Percentiles rank a stretch among this genome's conserved stretches.
Evolutionary conservation across 805 yeast genomes (phyloP).

Genomic region (Yamadazyma nakazawae): DNA sequence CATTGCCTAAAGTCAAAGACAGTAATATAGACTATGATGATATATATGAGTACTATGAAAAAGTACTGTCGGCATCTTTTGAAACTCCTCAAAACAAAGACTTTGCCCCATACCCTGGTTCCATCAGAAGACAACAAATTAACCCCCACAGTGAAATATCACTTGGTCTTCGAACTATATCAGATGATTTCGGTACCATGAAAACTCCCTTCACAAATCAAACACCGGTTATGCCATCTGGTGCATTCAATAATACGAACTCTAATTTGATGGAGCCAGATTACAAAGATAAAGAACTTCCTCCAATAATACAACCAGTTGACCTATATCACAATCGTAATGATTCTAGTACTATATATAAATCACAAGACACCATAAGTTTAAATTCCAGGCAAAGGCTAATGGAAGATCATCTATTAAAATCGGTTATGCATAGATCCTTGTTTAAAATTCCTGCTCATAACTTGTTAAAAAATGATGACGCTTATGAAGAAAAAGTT

Average conservation of each 20-base stretch:
- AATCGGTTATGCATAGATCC: constrained; percentile 33
- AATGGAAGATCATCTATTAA: constrained; percentile 27
- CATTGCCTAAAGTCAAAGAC: constrained; percentile 8
- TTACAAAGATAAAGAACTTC: constrained; percentile 20
- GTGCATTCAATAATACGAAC: constrained; percentile 6
- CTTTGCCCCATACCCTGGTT: constrained; percentile 17
- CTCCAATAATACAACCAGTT: constrained; percentile 22
- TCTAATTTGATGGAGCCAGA: neutral
- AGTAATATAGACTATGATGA: constrained; percentile 13
- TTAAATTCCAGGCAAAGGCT: constrained; percentile 20
- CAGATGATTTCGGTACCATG: constrained; percentile 6
- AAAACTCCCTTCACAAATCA: constrained; percentile 9
- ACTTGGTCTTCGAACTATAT: constrained; percentile 11
- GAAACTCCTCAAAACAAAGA: constrained; percentile 7
- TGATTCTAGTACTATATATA: neutral
- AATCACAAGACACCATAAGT: constrained; percentile 16
- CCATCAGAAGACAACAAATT: constrained; percentile 6
- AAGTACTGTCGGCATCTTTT: constrained; percentile 11
- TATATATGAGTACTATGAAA: constrained; percentile 18
- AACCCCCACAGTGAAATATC: constrained; percentile 5
- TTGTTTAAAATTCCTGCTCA: constrained; percentile 20
- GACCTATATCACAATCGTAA: constrained; percentile 11
- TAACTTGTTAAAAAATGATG: constrained; percentile 15
- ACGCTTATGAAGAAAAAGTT: constrained; percentile 11
- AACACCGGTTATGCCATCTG: constrained; percentile 13